A percentile compares a stretch with the other conserved stretches of the same genome.
These are phyloP conservation scores for Mortierella sp. DNA, from an alignment of 371 early-diverging fungal species.

Conservation along the genomic window DNA sequence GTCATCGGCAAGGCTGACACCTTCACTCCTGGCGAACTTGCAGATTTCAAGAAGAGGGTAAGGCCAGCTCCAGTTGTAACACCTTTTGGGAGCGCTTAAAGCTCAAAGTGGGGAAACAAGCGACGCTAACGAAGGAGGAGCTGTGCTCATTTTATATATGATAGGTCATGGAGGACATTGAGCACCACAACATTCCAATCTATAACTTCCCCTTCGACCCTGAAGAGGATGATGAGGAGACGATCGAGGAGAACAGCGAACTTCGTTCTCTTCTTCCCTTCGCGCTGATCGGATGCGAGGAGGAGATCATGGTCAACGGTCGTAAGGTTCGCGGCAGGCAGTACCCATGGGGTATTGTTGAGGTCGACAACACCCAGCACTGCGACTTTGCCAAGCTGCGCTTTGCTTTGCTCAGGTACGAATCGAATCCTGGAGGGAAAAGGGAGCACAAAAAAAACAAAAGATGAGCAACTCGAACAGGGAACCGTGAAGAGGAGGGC, in stretches of 20 bases:
- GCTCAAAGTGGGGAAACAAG: too few species aligned
- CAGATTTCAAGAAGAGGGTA: slow-evolving; percentile 85
- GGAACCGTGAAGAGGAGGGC: not conserved
- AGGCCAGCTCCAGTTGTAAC: not conserved
- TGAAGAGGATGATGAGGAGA: slow-evolving; percentile 91
- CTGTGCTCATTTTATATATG: not conserved
- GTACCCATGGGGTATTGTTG: slow-evolving; percentile 99
- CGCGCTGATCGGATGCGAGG: slow-evolving; percentile 96
- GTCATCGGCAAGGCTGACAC: slow-evolving; percentile 87
- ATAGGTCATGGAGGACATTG: slow-evolving; percentile 89
- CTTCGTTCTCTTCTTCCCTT: slow-evolving; percentile 93
- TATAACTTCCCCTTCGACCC: slow-evolving; percentile 85
- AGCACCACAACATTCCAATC: slow-evolving; percentile 92
- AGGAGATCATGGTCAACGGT: slow-evolving; percentile 87
- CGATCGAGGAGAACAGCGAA: slow-evolving; percentile 95
- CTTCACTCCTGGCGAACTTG: slow-evolving; percentile 78
- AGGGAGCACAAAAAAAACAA: not conserved
- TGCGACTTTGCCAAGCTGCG: slow-evolving; percentile 98
- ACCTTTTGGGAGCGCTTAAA: not conserved
- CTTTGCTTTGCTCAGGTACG: slow-evolving; percentile 75
- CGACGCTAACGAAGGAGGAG: too few species aligned
- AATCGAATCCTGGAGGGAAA: not conserved
- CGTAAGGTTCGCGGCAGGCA: slow-evolving; percentile 92
- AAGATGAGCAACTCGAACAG: slow-evolving; percentile 2
- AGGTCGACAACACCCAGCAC: slow-evolving; percentile 91